Evolutionary conservation across 257 asterid genomes (phyloP), one percentile per base, ranked within the genome.

Genomic region (Coffea eugenioides): DNA sequence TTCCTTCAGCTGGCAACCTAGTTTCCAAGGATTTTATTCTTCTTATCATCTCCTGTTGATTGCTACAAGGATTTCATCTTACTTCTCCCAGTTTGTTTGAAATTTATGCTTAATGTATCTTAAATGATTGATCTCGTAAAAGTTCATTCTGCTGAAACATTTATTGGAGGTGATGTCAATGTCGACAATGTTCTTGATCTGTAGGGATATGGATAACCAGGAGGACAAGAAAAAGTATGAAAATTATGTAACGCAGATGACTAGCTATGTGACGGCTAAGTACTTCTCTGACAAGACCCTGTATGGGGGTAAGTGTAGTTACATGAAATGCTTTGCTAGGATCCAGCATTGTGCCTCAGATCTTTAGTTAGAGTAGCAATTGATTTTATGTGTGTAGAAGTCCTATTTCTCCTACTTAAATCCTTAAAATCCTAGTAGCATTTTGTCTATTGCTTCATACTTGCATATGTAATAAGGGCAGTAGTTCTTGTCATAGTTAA

Each of bases 261-360:
- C 85, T 68, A 90, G 84, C 36, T 85, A 90, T 76, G 62, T 92
- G 80, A 91, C 85, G 86, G 80, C 95, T 25, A 94, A 94, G 77
- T 94, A 92, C 86, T 94, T 94, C 93, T 91, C 97, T 4, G 98
- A 94, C 90, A 92, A 92, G 84, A 94, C 90, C 71, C 84, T 89
- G 5, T 92, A 86, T 86, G 98, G 98, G 90, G 98, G 98, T 92
- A 87, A 89, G 46, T 46, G 8, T 69, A 65, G 52, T 76, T 79
- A 71, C 66, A 66, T 16, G 59, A 80, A 59, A 52, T 72, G 21
- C 73, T 75, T 25, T 75, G 39, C 66, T 48, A 78, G 52, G 34
- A 8, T 31, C 69, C 75, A 48, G 67, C 43, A 39, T 82, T 66
- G 67, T 51, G 54, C 39, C 48, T 34, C 49, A 49, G 31, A 34